phyloP scores from a whole-genome alignment of 129 eudicot species.

The Arctium minus region DNA sequence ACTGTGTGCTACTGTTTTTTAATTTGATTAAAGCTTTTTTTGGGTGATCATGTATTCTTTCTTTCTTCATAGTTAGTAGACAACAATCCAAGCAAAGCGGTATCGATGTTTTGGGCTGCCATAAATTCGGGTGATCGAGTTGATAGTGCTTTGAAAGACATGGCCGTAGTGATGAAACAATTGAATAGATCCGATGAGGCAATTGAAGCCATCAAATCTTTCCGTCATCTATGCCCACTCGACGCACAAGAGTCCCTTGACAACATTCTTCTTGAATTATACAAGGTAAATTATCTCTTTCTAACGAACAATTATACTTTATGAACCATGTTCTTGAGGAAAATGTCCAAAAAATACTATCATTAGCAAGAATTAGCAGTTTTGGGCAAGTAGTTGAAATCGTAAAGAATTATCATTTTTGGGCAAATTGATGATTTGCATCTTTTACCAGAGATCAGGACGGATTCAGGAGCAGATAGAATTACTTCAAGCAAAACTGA shows the following conservation, averaged over 20 bases:
- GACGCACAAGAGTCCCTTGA: slow-evolving; percentile 85
- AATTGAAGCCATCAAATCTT: slow-evolving; percentile 85
- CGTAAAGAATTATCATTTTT: too few relatives aligned
- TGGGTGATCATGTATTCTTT: not conserved
- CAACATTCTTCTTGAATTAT: slow-evolving; percentile 73
- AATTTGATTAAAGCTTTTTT: not conserved
- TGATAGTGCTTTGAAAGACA: slow-evolving; percentile 89
- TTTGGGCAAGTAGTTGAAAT: not conserved
- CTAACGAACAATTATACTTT: too few relatives aligned
- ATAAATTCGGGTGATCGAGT: slow-evolving; percentile 89
- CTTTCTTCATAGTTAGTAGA: slow-evolving; percentile 18
- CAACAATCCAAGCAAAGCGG: slow-evolving; percentile 75
- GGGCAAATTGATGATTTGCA: not conserved
- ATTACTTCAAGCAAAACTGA: slow-evolving; percentile 57
- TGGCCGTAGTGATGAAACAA: slow-evolving; percentile 90
- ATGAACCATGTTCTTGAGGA: not conserved
- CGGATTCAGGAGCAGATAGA: slow-evolving; percentile 75
- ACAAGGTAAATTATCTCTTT: slow-evolving; percentile 55
- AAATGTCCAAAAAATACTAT: not conserved
- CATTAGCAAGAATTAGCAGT: not conserved
- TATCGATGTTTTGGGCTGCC: slow-evolving; percentile 87
- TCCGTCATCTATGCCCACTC: slow-evolving; percentile 69
- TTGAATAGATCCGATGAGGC: slow-evolving; percentile 82
- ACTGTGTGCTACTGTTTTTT: not conserved
- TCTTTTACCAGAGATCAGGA: slow-evolving; percentile 60